Conservation (phyloP, 768 basidiomycete species). For the Phylloporus sp. region DNA sequence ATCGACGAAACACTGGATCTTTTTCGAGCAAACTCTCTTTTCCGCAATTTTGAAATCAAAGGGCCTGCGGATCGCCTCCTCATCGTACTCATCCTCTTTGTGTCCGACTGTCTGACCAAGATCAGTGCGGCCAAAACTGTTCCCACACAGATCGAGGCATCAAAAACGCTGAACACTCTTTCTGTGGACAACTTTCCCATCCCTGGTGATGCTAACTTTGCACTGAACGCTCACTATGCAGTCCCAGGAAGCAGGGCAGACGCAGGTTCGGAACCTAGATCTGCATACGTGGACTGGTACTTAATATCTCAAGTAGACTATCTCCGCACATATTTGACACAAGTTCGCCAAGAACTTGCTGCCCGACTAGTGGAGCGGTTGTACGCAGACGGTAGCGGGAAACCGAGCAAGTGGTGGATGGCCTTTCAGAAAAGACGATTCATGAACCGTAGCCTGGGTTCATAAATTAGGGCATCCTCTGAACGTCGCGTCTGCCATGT, state of each 20-base stretch:
- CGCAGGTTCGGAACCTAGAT: conserved; percentile 54
- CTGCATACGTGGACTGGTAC: neutral
- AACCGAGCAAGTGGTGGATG: conserved; percentile 99
- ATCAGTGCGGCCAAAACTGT: conserved; percentile 68
- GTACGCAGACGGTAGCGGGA: conserved; percentile 90
- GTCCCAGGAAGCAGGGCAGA: conserved; percentile 72
- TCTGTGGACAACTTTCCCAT: conserved; percentile 92
- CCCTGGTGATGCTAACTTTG: conserved; percentile 94
- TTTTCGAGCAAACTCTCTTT: conserved; percentile 98
- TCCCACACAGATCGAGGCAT: conserved; percentile 78
- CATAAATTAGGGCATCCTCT: conserved; percentile 33
- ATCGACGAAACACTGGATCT: conserved; percentile 95
- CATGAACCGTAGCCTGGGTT: conserved; percentile 87
- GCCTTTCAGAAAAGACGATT: conserved; percentile 97
- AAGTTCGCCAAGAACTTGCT: conserved; percentile 90
- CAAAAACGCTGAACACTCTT: conserved; percentile 84
- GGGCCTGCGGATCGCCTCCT: conserved; percentile 93
- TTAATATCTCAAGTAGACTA: conserved; percentile 53
- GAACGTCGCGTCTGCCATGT: conserved; percentile 4
- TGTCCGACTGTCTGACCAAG: conserved; percentile 95
- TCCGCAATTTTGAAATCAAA: conserved; percentile 99
- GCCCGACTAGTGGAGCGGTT: conserved; percentile 80
- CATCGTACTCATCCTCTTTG: conserved; percentile 95
- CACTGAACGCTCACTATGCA: conserved; percentile 89
- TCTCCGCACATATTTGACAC: conserved; percentile 85